These are phyloP conservation scores for Melastoma malabathricum DNA, from an alignment of 345 rosid species.

Conservation along the genomic window DNA sequence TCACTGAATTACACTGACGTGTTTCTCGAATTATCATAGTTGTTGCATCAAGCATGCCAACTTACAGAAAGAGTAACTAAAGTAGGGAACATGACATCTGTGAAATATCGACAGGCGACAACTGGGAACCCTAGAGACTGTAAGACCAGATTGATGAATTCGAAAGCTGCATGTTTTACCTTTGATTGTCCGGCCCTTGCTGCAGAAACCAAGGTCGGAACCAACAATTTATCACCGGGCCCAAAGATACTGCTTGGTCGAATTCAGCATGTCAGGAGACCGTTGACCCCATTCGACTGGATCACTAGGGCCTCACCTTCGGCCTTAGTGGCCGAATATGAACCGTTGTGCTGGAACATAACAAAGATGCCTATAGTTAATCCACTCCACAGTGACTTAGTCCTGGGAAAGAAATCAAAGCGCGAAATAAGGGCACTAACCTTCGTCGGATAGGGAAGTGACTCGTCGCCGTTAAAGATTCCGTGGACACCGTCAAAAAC, in stretches of 20 bases:
- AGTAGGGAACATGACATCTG: too few relatives aligned
- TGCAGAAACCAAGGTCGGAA: constrained; percentile 72
- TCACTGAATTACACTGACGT: too few relatives aligned
- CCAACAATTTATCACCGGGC: constrained; percentile 77
- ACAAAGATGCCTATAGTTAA: not conserved
- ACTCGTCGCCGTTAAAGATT: constrained; percentile 49
- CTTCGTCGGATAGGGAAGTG: constrained; percentile 55
- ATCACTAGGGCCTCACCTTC: constrained; percentile 65
- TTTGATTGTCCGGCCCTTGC: constrained; percentile 86
- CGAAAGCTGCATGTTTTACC: constrained; percentile 24
- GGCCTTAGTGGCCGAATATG: constrained; percentile 82
- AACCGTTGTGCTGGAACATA: constrained; percentile 63
- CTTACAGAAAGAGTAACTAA: too few relatives aligned
- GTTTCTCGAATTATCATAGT: too few relatives aligned
- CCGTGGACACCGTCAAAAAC: constrained; percentile 71
- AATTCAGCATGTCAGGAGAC: constrained; percentile 79
- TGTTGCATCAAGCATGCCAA: too few relatives aligned
- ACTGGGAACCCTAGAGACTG: too few relatives aligned
- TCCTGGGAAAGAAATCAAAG: too few relatives aligned
- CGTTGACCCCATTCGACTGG: constrained; percentile 56
- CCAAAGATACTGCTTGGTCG: constrained; percentile 95
- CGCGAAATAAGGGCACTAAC: not conserved
- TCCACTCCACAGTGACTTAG: too few relatives aligned
- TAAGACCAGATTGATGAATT: not conserved
- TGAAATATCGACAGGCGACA: too few relatives aligned